phyloP scores from a whole-genome alignment of 495 filamentous ascomycete species.

The Jackrogersella multiformis region DNA sequence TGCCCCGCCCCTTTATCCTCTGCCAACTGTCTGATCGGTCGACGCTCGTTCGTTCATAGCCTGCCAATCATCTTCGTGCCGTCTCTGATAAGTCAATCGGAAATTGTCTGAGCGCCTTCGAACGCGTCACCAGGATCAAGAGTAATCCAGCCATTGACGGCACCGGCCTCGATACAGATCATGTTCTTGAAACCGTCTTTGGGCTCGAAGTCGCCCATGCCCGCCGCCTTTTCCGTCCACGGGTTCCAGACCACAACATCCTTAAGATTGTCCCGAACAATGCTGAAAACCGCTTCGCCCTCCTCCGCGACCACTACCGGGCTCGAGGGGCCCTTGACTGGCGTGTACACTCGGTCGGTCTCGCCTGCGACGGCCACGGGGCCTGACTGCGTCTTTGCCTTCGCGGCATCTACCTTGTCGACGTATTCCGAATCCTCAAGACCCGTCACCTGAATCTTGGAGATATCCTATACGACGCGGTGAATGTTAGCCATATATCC shows the following conservation, averaged over 20 bases:
- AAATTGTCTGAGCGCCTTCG: constrained; percentile 86
- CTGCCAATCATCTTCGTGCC: constrained; percentile 7
- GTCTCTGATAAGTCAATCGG: constrained; percentile 33
- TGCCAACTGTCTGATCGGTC: not conserved
- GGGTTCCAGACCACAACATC: constrained; percentile 99
- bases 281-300: constrained; percentile 69
- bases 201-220: constrained; percentile 88
- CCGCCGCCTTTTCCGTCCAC: constrained; percentile 82
- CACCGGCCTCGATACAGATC: constrained; percentile 92
- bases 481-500: not conserved
- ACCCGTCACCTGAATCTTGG: constrained; percentile 70
- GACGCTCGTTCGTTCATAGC: constrained; percentile 22
- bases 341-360: constrained; percentile 76
- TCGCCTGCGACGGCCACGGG: constrained; percentile 71
- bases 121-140: constrained; percentile 88
- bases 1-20: not conserved
- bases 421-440: constrained; percentile 77
- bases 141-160: constrained; percentile 80
- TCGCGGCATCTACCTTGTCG: constrained; percentile 78
- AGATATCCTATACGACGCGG: constrained; percentile 70
- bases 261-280: constrained; percentile 80
- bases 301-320: constrained; percentile 66
- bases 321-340: constrained; percentile 69
- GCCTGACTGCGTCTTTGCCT: constrained; percentile 65
- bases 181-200: constrained; percentile 90